Conservation (phyloP, 345 rosid species). For the Eucalyptus curtisii region DNA sequence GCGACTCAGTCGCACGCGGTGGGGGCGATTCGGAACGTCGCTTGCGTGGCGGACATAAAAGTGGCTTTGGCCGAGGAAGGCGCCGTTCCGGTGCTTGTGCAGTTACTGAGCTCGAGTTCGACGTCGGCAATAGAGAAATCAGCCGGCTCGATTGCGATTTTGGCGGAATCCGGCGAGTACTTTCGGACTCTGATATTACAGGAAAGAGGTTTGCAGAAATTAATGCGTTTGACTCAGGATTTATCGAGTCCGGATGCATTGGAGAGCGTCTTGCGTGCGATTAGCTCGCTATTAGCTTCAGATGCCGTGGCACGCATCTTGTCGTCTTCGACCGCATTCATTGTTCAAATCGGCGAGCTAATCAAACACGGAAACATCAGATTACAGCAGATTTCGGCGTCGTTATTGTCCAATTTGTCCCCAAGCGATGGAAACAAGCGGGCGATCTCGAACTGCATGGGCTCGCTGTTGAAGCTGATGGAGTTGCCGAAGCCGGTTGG, state of each 20-base stretch:
- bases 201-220: conserved; percentile 47
- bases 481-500: conserved; percentile 71
- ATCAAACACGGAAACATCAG: conserved; percentile 37
- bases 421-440: conserved; percentile 68
- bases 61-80: conserved; percentile 62
- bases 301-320: conserved; percentile 21
- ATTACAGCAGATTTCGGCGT: conserved; percentile 46
- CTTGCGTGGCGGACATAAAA: conserved; percentile 43
- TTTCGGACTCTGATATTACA: conserved; percentile 41
- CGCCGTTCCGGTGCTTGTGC: conserved; percentile 45
- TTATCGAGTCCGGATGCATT: conserved; percentile 25
- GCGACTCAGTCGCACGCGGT: conserved; percentile 33
- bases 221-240: conserved; percentile 35
- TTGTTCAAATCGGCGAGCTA: conserved; percentile 45
- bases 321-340: conserved; percentile 49
- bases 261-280: conserved; percentile 37
- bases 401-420: conserved; percentile 28
- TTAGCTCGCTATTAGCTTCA: conserved; percentile 22
- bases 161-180: conserved; percentile 55
- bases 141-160: conserved; percentile 31
- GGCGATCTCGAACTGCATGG: conserved; percentile 45
- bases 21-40: conserved; percentile 56
- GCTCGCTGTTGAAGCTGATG: conserved; percentile 46
- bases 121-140: conserved; percentile 35
- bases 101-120: conserved; percentile 24